These are phyloP conservation scores for Auricularia auricula-judae DNA, from an alignment of 768 basidiomycete genomes.

Conservation along the genomic window DNA sequence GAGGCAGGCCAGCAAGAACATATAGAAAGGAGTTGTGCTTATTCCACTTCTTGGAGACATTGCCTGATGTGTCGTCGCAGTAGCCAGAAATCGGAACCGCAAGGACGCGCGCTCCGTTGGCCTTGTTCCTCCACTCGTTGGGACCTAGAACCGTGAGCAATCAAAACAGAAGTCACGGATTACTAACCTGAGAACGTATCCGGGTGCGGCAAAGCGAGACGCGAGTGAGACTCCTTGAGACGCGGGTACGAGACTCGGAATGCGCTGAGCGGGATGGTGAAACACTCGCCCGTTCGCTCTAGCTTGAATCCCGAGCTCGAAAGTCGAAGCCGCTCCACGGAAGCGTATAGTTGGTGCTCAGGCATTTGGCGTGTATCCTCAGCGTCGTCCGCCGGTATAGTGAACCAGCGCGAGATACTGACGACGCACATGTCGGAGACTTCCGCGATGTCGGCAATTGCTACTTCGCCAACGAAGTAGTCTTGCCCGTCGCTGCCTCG, in stretches of 20 bases:
- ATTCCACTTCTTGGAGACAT: slow-evolving; percentile 19
- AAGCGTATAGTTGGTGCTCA: too few relatives aligned
- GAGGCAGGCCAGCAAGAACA: slow-evolving; percentile 13
- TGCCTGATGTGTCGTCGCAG: slow-evolving; percentile 19
- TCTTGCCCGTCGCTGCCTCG: neutral
- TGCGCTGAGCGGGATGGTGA: too few relatives aligned
- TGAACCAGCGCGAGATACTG: neutral
- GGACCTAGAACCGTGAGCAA: neutral
- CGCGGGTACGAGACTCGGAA: too few relatives aligned
- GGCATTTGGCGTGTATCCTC: neutral
- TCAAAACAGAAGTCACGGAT: neutral
- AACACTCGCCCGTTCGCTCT: too few relatives aligned
- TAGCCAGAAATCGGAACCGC: slow-evolving; percentile 2
- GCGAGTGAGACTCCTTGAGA: too few relatives aligned
- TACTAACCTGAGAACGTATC: neutral
- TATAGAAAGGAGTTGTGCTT: slow-evolving; percentile 16
- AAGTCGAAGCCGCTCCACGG: too few relatives aligned
- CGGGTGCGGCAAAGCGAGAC: neutral
- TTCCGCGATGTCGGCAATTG: neutral
- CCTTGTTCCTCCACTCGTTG: neutral
- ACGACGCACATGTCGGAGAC: neutral
- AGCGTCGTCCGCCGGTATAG: too few relatives aligned
- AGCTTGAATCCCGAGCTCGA: too few relatives aligned
- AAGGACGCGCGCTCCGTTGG: neutral
- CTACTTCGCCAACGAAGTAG: neutral